Evolutionary conservation across 768 basidiomycete species (phyloP), one percentile per base, ranked within the genome.

Genomic region (Clathrus columnatus): DNA sequence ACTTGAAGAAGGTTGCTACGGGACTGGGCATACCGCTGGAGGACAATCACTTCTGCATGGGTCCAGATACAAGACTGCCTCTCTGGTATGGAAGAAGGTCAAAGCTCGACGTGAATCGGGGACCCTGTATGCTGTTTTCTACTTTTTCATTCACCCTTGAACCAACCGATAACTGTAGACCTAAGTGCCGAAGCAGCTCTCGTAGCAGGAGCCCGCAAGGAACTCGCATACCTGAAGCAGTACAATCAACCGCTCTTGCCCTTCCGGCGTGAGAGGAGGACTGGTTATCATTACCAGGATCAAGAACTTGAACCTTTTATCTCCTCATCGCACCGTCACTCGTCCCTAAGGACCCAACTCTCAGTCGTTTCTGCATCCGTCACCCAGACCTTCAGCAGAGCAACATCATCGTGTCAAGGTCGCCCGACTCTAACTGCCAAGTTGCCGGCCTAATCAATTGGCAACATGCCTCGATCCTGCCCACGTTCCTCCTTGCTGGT

Each of bases 401-500:
- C 70, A 79, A 81, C 61, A 66, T 81, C 71, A 66, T 75, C 58
- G 73, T 81, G 30, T 70, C 69, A 16, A 69, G 58, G 62, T 78
- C 75, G 63, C 59, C 74, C 54, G 78, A 71, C 64, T 76, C 74
- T 62, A 54, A 48, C 64, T 67, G 52, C 61, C 48, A 73, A 30
- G 57, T 80, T 63, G 66, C 71, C 54, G 60, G 76, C 68, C 58
- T 78, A 66, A 14, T 78, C 54, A 76, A 79, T 72, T 79, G 76
- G 78, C 78, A 80, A 70, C 77, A 80, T 66, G 57, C 79, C 60
- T 68, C 77, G 4, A 75, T 81, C 69, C 71, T 80, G 26, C 78
- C 79, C 63, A 23, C 58, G 59, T 80, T 75, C 67, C 78, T 81
- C 69, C 72, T 70, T 57, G 69, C 75, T 30, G 69, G 73, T 59